These are phyloP conservation scores for Xylariaceae sp. DNA, from an alignment of 2,329 filamentous ascomycete species.

Conservation along the genomic window DNA sequence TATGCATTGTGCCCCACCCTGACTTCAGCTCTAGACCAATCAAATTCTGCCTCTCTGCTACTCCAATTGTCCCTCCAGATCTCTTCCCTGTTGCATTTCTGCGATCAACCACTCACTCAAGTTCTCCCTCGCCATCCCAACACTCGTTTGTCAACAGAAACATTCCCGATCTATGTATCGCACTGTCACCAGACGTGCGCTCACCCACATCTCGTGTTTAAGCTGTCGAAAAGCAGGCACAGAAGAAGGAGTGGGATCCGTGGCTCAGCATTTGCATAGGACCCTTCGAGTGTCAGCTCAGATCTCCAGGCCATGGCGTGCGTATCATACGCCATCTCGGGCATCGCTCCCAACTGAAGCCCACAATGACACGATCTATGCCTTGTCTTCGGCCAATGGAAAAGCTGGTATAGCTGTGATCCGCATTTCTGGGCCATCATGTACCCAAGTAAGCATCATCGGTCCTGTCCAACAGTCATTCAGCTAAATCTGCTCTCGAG, in stretches of 20 bases:
- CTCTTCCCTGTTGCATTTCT: conserved; percentile 1
- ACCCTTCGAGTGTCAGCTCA: neutral
- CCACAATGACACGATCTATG: conserved; percentile 71
- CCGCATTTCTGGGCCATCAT: conserved; percentile 75
- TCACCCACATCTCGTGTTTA: conserved; percentile 19
- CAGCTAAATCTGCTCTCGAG: conserved; percentile 32
- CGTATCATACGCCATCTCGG: conserved; percentile 6
- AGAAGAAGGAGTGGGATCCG: conserved; percentile 3
- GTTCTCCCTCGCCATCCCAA: neutral
- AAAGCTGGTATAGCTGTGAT: conserved; percentile 87
- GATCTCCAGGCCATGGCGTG: conserved; percentile 2
- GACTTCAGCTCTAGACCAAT: conserved; percentile 8
- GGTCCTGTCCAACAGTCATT: conserved; percentile 3
- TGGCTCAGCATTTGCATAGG: conserved; percentile 2
- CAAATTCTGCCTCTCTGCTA: conserved; percentile 2
- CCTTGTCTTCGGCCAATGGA: conserved; percentile 79
- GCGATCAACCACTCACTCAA: neutral
- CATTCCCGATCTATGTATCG: conserved; percentile 27
- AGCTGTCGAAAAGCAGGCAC: conserved; percentile 2
- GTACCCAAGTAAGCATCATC: conserved; percentile 37
- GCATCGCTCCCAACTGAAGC: conserved; percentile 5
- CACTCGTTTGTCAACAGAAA: neutral
- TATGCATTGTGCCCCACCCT: neutral
- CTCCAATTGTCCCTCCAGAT: neutral
- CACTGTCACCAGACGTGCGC: conserved; percentile 19